Evolutionary conservation across 441 rosid species (phyloP).

Genomic region (Macaranga tanarius): DNA sequence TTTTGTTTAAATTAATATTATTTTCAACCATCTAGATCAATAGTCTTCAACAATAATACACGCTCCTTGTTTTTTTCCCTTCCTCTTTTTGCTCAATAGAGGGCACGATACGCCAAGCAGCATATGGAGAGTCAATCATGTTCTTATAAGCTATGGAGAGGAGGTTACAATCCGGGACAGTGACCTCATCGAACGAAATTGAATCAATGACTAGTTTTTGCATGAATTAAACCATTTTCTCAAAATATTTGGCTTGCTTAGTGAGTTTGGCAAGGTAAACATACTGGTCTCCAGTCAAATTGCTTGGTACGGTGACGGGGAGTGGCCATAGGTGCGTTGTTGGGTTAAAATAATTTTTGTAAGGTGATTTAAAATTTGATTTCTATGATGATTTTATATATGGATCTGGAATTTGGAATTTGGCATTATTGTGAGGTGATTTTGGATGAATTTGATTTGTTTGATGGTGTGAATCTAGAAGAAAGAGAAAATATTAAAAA

Average conservation of each 20-base stretch:
- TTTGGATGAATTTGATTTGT: too few species aligned
- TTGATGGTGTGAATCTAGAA: too few species aligned
- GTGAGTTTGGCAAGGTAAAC: conserved; percentile 82
- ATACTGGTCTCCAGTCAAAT: conserved; percentile 69
- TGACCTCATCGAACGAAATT: conserved; percentile 72
- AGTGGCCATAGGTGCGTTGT: conserved; percentile 35
- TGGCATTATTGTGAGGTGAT: too few species aligned
- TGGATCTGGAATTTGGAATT: too few species aligned
- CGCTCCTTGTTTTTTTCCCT: conserved; percentile 82
- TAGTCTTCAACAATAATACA: conserved; percentile 79
- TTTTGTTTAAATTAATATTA: too few species aligned
- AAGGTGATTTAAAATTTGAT: too few species aligned
- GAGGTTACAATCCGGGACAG: conserved; percentile 82
- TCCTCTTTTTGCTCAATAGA: conserved; percentile 91
- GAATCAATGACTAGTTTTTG: conserved; percentile 60
- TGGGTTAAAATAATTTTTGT: too few species aligned
- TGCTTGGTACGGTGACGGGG: conserved; percentile 37
- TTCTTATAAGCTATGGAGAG: conserved; percentile 86
- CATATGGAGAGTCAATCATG: conserved; percentile 90
- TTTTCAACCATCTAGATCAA: conserved; percentile 83
- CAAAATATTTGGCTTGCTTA: conserved; percentile 83
- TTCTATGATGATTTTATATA: too few species aligned
- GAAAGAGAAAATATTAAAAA: too few species aligned
- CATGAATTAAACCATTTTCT: conserved; percentile 92
- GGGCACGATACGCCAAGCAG: conserved; percentile 85